Percentiles rank a stretch among this genome's conserved stretches.
These are phyloP conservation scores for Panaeolus cyanescens DNA, from an alignment of 768 basidiomycete genomes.

Conservation along the genomic window DNA sequence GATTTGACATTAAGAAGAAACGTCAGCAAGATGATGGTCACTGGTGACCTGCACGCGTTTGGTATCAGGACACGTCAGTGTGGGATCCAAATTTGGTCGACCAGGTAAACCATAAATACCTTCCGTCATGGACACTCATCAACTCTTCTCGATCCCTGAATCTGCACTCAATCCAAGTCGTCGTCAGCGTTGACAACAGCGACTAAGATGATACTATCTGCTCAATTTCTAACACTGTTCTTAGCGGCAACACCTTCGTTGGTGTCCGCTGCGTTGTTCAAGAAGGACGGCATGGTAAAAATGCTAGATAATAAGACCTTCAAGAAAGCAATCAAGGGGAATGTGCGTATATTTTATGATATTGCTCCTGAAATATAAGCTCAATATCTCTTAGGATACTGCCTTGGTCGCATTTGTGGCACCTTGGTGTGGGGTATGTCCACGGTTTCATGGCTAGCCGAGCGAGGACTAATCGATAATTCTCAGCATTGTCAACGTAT, in stretches of 20 bases:
- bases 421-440: constrained; percentile 88
- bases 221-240: not conserved
- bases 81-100: constrained; percentile 1
- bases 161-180: not conserved
- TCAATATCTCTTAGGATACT: constrained; percentile 51
- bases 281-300: constrained; percentile 63
- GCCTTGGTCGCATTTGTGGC: constrained; percentile 89
- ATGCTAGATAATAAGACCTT: constrained; percentile 72
- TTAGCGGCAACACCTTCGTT: constrained; percentile 17
- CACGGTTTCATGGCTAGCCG: not conserved
- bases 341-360: constrained; percentile 49
- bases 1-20: not conserved
- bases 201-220: not conserved
- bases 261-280: constrained; percentile 51
- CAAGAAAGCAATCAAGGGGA: constrained; percentile 70
- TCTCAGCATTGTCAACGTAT: constrained; percentile 80
- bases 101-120: constrained; percentile 1
- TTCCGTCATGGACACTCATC: not conserved
- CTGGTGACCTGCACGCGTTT: not conserved
- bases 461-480: not conserved
- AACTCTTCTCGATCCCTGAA: not conserved
- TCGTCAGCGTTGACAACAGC: not conserved
- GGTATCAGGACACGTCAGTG: constrained; percentile 1
- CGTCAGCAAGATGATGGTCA: not conserved
- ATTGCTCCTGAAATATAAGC: not conserved